These are phyloP conservation scores for Scolecobasidium constrictum DNA, from an alignment of 2,329 filamentous ascomycete genomes.

Conservation along the genomic window DNA sequence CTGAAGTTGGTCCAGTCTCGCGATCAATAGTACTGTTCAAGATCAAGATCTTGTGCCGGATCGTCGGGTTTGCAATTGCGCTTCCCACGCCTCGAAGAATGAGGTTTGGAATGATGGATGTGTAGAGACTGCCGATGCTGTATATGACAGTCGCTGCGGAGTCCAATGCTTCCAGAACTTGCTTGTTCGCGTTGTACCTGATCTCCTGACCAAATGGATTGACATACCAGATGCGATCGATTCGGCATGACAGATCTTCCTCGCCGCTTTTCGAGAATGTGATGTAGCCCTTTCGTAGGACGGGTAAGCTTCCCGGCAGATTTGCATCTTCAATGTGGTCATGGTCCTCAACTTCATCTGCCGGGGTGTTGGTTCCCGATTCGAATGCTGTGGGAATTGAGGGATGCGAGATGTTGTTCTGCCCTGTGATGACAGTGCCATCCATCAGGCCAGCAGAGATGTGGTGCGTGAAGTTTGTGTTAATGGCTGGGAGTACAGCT, in stretches of 20 bases:
- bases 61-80: conserved; percentile 42
- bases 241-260: conserved; percentile 65
- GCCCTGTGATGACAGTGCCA: conserved; percentile 71
- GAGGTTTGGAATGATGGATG: conserved; percentile 73
- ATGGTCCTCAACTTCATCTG: conserved; percentile 39
- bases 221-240: conserved; percentile 88
- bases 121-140: conserved; percentile 90
- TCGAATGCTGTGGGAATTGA: conserved; percentile 47
- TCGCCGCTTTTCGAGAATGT: conserved; percentile 66
- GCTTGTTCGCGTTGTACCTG: conserved; percentile 68
- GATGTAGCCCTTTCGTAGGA: conserved; percentile 70
- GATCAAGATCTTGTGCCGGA: conserved; percentile 67
- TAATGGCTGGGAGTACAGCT: conserved; percentile 77
- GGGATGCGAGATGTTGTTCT: conserved; percentile 87
- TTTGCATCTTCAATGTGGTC: conserved; percentile 70
- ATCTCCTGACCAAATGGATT: conserved; percentile 98
- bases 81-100: conserved; percentile 67
- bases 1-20: conserved; percentile 62
- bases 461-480: conserved; percentile 91
- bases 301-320: conserved; percentile 69
- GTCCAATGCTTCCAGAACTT: conserved; percentile 59
- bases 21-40: conserved; percentile 76
- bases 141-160: conserved; percentile 65
- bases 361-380: conserved; percentile 15
- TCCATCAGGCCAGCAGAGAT: conserved; percentile 75